Percentiles rank a stretch among this genome's conserved stretches.
phyloP scores from a whole-genome alignment of 2,329 filamentous ascomycete genomes.

The Monosporascus cannonballus region DNA sequence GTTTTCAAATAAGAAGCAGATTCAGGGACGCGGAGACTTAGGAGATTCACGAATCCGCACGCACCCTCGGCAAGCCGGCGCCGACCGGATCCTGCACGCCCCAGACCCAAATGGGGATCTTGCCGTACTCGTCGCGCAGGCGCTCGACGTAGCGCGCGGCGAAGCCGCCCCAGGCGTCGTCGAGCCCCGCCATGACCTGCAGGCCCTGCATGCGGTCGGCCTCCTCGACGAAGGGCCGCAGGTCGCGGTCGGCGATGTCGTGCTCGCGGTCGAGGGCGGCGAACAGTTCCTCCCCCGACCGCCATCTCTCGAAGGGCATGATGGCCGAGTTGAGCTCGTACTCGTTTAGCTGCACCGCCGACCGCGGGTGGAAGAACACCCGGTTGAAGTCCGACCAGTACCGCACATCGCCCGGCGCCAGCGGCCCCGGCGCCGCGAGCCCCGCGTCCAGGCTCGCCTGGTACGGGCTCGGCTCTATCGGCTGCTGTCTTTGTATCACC shows the following conservation, averaged over 20 bases:
- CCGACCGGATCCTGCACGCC: conserved; percentile 61
- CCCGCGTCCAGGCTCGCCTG: conserved; percentile 75
- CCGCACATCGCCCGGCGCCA: conserved; percentile 67
- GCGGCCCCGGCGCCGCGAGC: conserved; percentile 49
- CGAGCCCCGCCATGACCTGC: conserved; percentile 65
- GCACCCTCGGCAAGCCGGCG: conserved; percentile 45
- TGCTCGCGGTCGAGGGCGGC: conserved; percentile 67
- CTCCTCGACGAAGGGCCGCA: conserved; percentile 84
- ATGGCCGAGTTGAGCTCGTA: conserved; percentile 76
- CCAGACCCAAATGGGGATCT: conserved; percentile 82
- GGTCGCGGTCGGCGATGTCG: conserved; percentile 84
- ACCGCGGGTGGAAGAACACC: conserved; percentile 86
- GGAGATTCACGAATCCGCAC: conserved; percentile 8
- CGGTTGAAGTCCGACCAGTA: conserved; percentile 97
- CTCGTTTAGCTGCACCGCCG: conserved; percentile 80
- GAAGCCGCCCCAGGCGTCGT: conserved; percentile 81
- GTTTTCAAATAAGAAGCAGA: too few relatives aligned
- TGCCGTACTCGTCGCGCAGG: conserved; percentile 85
- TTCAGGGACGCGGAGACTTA: too few relatives aligned
- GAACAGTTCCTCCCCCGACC: conserved; percentile 70
- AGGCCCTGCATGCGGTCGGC: conserved; percentile 88
- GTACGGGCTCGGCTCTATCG: conserved; percentile 67
- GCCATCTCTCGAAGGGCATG: conserved; percentile 77
- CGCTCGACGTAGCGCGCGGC: conserved; percentile 66
- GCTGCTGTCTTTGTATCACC: conserved; percentile 60